Evolutionary conservation across 805 yeast genomes (phyloP), one percentile per base, ranked within the genome.

Genomic region (Yarrowia keelungensis): DNA sequence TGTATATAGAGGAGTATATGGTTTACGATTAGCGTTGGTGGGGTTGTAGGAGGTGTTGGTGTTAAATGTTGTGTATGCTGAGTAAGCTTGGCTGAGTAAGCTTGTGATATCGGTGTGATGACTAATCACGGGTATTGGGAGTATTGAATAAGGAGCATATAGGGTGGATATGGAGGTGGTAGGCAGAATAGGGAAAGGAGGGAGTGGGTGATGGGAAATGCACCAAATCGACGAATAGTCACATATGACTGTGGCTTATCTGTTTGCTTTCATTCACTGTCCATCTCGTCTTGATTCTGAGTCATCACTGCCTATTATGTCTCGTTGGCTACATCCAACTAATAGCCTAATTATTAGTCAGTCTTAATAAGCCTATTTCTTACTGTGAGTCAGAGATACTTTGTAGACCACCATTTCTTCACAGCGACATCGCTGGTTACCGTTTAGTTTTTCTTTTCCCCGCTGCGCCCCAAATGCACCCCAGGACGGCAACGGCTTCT

Each of bases 401-500:
- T 5, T 26, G 32, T 26, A 5, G 7, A 26, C 32, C 32, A 26
- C 32, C 32, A 26, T 5, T 26, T 26, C 7, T 26, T 5, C 32
- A 26, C 32, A 26, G 32, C 46, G 46, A n/a, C 8, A n/a, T 45
- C 32, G 26, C 26, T 19, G 26, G 22, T 45, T 26, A 26, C 32
- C 32, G 32, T 26, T 26, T 26, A 26, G 11, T 16, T 16, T 43
- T 8, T 43, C 19, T 5, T 19, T 45, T 19, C 19, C 15, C 7
- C 32, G 32, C 19, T 12, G 26, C 49, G 22, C 49, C 49, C 7
- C 50, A 46, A 14, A 22, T 46, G 50, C 50, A 22, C 8, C 50
- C 50, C 50, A 35, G 22, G 50, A 46, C 50, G 35, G 50, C 50
- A 46, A 22, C 50, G 50, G 50, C 50, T 22, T n/a, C n/a, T 26